Base-by-base conservation (phyloP, 2,329 filamentous ascomycete genomes). In the Arachnomyces sp. region DNA sequence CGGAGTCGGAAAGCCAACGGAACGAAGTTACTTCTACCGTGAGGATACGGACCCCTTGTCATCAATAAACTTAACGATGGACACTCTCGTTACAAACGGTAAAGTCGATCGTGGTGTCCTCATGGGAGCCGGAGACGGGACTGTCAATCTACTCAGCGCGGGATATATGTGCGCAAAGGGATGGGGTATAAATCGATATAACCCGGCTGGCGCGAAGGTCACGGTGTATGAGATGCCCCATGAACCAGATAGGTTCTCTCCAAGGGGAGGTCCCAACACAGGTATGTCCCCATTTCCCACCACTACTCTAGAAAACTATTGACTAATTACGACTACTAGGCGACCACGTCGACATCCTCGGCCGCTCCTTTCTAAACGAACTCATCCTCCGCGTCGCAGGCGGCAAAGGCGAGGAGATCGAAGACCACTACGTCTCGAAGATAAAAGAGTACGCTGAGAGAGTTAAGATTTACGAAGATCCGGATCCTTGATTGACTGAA, bases 161-260 rank as follows among this genome's bases (percentile, higher is more conserved):
- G 92, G 90, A 2, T 98, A 96, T 61, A 96, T 98, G 92, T 98
- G 92, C 62, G 84, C 87, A 52, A 87, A 83, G 53, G 92, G 92
- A 3, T 98, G 92, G 92, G 80, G 82, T 43, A 84, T 95, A 63
- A 88, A 87, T 63, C 77, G 92, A 28, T 98, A 93, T 61, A 98
- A 98, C 55, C 92, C 92, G 0, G 84, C 87, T 0, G 81, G 82
- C 2, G 75, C 82, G 25, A 79, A 87, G 53, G 70, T 98, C 47
- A 93, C 80, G 31, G 85, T 89, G 0, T 88, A 84, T 45, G 92
- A 98, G 68, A 98, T 98, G 92, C 85, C 82, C 1, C 92, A 98
- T 57, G 89, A 96, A 56, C 92, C 92, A 1, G 90, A 95, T 52
- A 71, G 86, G 13, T 98, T 95, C 61, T 90, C 82, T 52, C 87